Evolutionary conservation across 495 filamentous ascomycete species (phyloP), one percentile per base, ranked within the genome.

Genomic region (Lophium mytilinum): DNA sequence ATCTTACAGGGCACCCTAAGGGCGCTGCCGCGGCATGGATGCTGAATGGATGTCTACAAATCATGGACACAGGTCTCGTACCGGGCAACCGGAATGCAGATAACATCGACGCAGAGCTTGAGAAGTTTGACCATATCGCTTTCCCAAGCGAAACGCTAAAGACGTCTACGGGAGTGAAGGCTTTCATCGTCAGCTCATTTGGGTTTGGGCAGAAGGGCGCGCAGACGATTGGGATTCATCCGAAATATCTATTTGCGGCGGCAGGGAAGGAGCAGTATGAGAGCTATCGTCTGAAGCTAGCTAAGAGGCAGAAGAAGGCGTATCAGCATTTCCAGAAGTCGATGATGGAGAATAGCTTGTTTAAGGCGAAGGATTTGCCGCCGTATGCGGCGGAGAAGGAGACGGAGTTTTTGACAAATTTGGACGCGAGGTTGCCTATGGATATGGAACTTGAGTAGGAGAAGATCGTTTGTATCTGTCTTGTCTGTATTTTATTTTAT

Each of bases 131-230:
- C 68, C 86, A 92, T 75, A 95, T 97, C 59, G 86, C 95, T 53
- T 97, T 95, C 73, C 92, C 92, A 37, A 94, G 85, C 73, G 84
- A 83, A 53, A 90, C 81, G 72, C 89, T 97, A 64, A 90, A 96
- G 73, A 96, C 91, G 15, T 90, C 95, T 64, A 46, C 35, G 15
- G 92, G 90, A 52, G 76, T 97, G 72, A 96, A 95, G 72, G 92
- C 92, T 4, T 96, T 97, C 80, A 93, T 88, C 0, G 86, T 97
- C 50, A 96, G 90, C 17, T 97, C 92, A 2, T 97, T 97, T 72
- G 92, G 92, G 70, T 97, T 97, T 75, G 92, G 92, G 57, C 92
- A 97, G 73, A 96, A 96, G 80, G 92, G 92, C 66, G 90, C 91
- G 50, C 92, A 96, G 74, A 89, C 85, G 46, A 89, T 97, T 68